These are phyloP conservation scores for Fusarium sp. DNA, from an alignment of 2,329 filamentous ascomycete species.

Conservation along the genomic window DNA sequence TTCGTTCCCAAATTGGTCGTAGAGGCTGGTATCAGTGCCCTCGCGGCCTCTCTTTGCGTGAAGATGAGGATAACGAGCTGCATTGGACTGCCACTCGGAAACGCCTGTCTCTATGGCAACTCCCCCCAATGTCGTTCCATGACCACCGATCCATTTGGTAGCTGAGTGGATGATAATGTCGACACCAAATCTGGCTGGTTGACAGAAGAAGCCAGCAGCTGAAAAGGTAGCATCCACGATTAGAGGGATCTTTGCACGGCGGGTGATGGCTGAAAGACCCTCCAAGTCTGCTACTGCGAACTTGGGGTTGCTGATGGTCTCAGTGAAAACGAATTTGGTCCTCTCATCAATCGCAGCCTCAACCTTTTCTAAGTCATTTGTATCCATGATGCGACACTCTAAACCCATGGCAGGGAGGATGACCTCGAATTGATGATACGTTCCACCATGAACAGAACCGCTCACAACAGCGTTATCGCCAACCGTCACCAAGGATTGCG, in stretches of 20 bases:
- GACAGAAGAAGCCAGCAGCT: not conserved
- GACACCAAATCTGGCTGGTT: conserved; percentile 52
- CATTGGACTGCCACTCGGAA: conserved; percentile 83
- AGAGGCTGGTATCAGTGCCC: not conserved
- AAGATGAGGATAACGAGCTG: not conserved
- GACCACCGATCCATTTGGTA: conserved; percentile 96
- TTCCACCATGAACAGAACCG: not conserved
- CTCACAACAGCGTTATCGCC: conserved; percentile 2
- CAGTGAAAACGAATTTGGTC: not conserved
- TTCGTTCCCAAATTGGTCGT: not conserved
- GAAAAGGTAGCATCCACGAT: conserved; percentile 2
- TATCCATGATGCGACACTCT: not conserved
- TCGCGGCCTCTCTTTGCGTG: not conserved
- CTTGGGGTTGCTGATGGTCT: conserved; percentile 8
- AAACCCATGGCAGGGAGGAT: not conserved
- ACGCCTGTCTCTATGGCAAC: conserved; percentile 87
- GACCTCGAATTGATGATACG: conserved; percentile 1
- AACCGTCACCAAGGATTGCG: not conserved
- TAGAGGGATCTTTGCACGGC: not conserved
- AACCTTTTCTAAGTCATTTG: not conserved
- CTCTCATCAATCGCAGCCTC: conserved; percentile 2
- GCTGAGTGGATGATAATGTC: conserved; percentile 94
- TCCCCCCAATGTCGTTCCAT: conserved; percentile 91
- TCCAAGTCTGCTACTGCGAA: not conserved
- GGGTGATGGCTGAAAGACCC: not conserved